phyloP scores from a whole-genome alignment of 768 basidiomycete genomes.

The Sutorius australiensis region DNA sequence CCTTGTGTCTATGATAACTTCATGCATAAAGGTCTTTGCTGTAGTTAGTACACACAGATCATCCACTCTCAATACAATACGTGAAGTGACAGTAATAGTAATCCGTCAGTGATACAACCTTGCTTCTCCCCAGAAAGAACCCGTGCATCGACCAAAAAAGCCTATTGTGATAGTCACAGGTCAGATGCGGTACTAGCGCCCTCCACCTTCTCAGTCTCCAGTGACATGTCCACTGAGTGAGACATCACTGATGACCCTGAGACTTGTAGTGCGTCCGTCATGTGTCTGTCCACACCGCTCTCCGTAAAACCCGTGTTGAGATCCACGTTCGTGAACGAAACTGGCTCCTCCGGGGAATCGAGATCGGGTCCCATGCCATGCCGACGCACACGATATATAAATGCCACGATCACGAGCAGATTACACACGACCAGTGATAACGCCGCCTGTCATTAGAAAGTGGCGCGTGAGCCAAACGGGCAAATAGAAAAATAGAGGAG shows the following conservation, averaged over 20 bases:
- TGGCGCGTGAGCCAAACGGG: neutral
- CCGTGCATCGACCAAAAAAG: neutral
- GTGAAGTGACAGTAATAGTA: neutral
- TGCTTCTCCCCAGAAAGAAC: neutral
- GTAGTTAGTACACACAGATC: neutral
- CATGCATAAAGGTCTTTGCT: neutral
- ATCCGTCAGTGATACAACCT: neutral
- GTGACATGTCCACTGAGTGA: neutral
- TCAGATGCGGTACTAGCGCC: neutral
- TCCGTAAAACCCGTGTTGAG: slow-evolving; percentile 1
- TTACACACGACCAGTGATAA: slow-evolving; percentile 26
- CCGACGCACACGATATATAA: slow-evolving; percentile 14
- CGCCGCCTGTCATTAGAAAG: slow-evolving; percentile 13
- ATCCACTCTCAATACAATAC: neutral
- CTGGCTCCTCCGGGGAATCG: neutral
- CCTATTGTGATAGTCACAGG: neutral
- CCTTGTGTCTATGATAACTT: neutral
- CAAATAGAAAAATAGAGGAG: neutral
- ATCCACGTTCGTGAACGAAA: slow-evolving; percentile 18
- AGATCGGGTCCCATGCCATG: slow-evolving; percentile 3
- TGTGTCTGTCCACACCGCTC: neutral
- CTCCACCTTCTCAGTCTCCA: neutral
- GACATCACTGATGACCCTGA: neutral
- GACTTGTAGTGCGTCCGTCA: neutral
- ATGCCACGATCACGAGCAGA: slow-evolving; percentile 24